Evolutionary conservation across 2,329 filamentous ascomycete species (phyloP).

Genomic region (Colletotrichum incanum): DNA sequence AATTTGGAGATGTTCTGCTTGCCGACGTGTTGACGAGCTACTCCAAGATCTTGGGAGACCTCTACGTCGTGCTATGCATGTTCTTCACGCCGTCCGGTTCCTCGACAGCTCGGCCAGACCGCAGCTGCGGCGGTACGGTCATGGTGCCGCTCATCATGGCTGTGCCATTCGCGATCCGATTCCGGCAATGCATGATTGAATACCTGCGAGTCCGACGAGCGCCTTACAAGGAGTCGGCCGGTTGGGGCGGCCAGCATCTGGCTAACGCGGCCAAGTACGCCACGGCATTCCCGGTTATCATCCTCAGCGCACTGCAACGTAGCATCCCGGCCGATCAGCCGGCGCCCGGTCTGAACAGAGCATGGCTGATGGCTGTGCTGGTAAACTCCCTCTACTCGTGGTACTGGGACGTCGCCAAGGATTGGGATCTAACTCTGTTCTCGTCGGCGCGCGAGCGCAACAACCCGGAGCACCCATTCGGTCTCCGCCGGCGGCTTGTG

Average conservation of each 20-base stretch:
- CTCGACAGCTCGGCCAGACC: conserved; percentile 85
- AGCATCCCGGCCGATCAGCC: conserved; percentile 63
- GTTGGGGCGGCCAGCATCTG: conserved; percentile 88
- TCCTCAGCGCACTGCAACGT: conserved; percentile 82
- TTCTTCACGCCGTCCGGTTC: conserved; percentile 80
- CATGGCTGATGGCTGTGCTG: conserved; percentile 81
- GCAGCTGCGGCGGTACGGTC: conserved; percentile 83
- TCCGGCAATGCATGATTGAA: conserved; percentile 94
- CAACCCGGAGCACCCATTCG: conserved; percentile 79
- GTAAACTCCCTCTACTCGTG: conserved; percentile 96
- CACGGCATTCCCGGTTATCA: conserved; percentile 93
- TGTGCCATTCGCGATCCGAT: conserved; percentile 86
- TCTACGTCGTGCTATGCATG: conserved; percentile 94
- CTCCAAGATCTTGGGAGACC: conserved; percentile 90
- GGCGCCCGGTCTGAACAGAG: conserved; percentile 62
- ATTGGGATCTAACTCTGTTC: conserved; percentile 95
- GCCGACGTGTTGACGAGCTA: conserved; percentile 97
- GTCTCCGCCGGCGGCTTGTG: conserved; percentile 81
- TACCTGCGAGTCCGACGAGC: conserved; percentile 79
- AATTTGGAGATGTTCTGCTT: conserved; percentile 94
- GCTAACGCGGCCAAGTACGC: conserved; percentile 96
- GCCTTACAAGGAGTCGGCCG: conserved; percentile 69
- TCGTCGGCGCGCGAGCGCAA: conserved; percentile 70
- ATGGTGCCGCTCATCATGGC: conserved; percentile 89
- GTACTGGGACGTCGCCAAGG: conserved; percentile 97